Conservation (phyloP, 371 early-diverging fungal species). For the Mucor piriformis region DNA sequence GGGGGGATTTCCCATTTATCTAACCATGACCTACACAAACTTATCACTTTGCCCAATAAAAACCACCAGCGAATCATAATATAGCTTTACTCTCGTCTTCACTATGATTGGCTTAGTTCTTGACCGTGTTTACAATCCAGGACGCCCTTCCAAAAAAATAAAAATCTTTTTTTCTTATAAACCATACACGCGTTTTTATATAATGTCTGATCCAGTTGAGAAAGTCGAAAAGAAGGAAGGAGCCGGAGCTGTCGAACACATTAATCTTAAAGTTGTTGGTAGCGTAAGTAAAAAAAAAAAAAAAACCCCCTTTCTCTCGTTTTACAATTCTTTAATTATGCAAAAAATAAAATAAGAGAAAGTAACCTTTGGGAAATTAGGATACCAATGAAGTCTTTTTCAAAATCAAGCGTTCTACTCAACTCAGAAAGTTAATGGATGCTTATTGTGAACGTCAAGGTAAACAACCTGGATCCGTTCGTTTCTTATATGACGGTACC, state of each 20-base stretch:
- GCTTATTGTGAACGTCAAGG: constrained; percentile 86
- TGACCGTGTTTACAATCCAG: too few relatives aligned
- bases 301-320: too few relatives aligned
- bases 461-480: constrained; percentile 72
- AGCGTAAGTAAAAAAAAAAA: constrained; percentile 58
- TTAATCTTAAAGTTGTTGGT: constrained; percentile 88
- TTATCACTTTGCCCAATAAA: too few relatives aligned
- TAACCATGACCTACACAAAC: too few relatives aligned
- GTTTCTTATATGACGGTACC: constrained; percentile 89
- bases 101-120: too few relatives aligned
- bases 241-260: constrained; percentile 65
- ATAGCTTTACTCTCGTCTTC: too few relatives aligned
- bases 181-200: not conserved
- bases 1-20: too few relatives aligned
- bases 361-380: not conserved
- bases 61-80: too few relatives aligned
- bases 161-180: not conserved
- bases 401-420: constrained; percentile 92
- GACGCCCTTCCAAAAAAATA: too few relatives aligned
- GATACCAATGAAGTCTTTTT: constrained; percentile 78
- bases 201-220: constrained; percentile 35
- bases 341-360: not conserved
- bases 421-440: constrained; percentile 90
- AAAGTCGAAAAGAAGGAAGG: constrained; percentile 58
- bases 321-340: too few relatives aligned